Base-by-base conservation (phyloP, 2,329 filamentous ascomycete genomes). In the Metarhizium anisopliae region DNA sequence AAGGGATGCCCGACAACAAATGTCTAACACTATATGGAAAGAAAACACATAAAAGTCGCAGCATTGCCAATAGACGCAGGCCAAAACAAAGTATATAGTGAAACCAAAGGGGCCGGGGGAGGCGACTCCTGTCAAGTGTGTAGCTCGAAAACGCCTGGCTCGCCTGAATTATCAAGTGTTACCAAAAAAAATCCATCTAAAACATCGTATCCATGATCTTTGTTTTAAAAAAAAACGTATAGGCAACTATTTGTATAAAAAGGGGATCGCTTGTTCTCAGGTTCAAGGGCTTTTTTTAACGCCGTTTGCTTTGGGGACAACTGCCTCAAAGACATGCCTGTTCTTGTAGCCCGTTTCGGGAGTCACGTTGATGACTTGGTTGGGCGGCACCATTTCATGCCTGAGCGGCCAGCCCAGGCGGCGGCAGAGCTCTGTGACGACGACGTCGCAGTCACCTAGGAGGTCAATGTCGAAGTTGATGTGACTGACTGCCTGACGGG, bases 401-500 rank as follows among this genome's bases (percentile, higher is more conserved):
- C 81, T 68, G 54, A 96, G 71, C 6, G 83, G 76, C 94, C 94
- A 97, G 3, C 86, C 87, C 1, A 89, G 85, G 13, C 89, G 83
- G 49, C 85, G 82, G 67, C 89, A 93, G 53, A 99, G 80, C 74
- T 97, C 93, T 0, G 87, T 81, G 14, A 97, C 88, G 8, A 97
- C 85, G 45, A 91, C 81, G 67, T 99, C 94, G 71, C 93, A 96
- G 68, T 96, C 90, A 40, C 94, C 94, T n/a, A 97, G 78, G 55
- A 99, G 80, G 68, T 96, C 92, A 62, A 99, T 90, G 70, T 99
- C 94, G 64, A 99, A 97, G 68, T 95, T 90, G 68, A 95, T 89
- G 70, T 97, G 93, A 40, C 78, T 79, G 55, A 96, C 89, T 3
- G 90, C 86, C 74, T 89, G 87, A 62, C 89, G 84, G 18, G 87